Evolutionary conservation across 371 early-diverging fungal species (phyloP), one percentile per base, ranked within the genome.

Genomic region (Mortierella sp.): DNA sequence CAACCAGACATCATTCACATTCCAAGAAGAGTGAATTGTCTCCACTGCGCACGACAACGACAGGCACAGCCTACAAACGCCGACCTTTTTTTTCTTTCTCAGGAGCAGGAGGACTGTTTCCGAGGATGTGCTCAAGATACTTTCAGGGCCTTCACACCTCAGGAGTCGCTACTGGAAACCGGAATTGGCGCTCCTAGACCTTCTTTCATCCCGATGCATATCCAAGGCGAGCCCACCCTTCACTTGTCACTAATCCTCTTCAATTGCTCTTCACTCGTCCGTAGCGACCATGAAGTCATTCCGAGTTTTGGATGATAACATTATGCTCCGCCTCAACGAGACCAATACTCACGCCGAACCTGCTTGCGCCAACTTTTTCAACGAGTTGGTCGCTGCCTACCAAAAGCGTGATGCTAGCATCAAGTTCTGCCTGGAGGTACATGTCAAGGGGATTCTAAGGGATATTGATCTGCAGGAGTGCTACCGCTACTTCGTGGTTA

Each of bases 301-400:
- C 82, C 94, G 96, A 76, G 90, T 91, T 77, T 90, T 95, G n/a
- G 96, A 96, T 84, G 95, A 96, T 87, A 96, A 95, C 84, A 95
- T 96, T 70, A 94, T 95, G 79, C 91, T 94, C 46, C 92, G 93
- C 68, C 89, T 96, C 83, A 96, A 96, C 88, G 90, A 90, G 27
- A 95, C 95, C 27, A 90, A 95, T 81, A 94, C 94, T 21, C 93
- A 93, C 54, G 91, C 93, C 1, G 92, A 89, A 73, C 88, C 89
- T 68, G 92, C 92, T 7, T 96, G 96, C 76, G 89, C 89, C 43
- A 91, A 90, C 35, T 92, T 96, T 71, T 95, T 96, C 73, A 90
- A 89, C 41, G 91, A 93, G 68, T 89, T 96, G 75, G 89, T 94
- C 12, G 89, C 90, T 1, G 94, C 95, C 7, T 96, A 95, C 81